Base-by-base conservation (phyloP, 768 basidiomycete genomes). In the Xerocomellus intermedius region DNA sequence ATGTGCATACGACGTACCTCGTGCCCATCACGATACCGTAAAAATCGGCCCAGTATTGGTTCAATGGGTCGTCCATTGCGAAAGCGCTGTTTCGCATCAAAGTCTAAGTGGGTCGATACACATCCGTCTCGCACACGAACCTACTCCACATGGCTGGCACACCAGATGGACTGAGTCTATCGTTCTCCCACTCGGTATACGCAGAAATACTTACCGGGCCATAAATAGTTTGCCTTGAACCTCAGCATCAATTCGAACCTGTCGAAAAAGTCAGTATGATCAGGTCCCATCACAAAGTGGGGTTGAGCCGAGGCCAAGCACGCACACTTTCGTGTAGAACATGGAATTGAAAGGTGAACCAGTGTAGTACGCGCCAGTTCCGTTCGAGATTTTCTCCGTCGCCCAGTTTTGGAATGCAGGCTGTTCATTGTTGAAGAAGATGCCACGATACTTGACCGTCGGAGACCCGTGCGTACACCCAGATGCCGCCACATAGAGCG, bases 391-490 rank as follows among this genome's bases (percentile, higher is more conserved):
- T 14, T 42, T 41, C 51, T 19, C 17, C 49, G 26, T 35, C 12
- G 35, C 33, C 50, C 12, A 53, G 46, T 35, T 41, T 28, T 42
- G 38, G 21, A 41, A 47, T 24, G 24, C 24, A 50, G 32, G 6
- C 24, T 28, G 39, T 37, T 52, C 35, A 26, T 53, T 17, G 10
- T 16, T 6, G 33, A 54, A 26, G 26, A 35, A 39, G 17, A 50
- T 80, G 14, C 82, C 87, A 33, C 87, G 80, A 61, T 85, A 88
- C 64, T 87, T 82, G 53, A 89, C 84, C 8, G 81, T 82, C 3
- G 87, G 42, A 12, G 42, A 45, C 16, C 38, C 54, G 19, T 56
- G 24, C 10, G 26, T 33, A 37, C 30, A 54, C 16, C 53, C 33
- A 35, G 22, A 35, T n/a, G 38, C 10, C 22, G 35, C 41, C 13